Conservation (phyloP, 805 yeast species). For the Barnettozyma salicaria region DNA sequence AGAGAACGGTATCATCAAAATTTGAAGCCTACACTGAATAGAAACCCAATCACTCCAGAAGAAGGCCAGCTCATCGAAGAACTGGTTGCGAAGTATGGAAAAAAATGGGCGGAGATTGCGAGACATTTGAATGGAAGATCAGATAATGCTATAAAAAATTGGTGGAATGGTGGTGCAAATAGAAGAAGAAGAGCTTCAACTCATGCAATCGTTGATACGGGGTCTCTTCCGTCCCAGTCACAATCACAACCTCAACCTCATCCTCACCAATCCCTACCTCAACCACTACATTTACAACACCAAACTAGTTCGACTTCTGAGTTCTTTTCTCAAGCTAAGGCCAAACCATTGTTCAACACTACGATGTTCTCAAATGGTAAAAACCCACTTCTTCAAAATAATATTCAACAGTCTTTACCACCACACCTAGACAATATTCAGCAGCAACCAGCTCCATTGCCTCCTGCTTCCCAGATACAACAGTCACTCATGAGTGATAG, state of each 20-base stretch:
- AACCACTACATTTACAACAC: neutral
- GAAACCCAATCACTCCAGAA: slow-evolving; percentile 76
- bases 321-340: slow-evolving; percentile 5
- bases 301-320: slow-evolving; percentile 1
- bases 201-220: slow-evolving; percentile 20
- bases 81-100: slow-evolving; percentile 73
- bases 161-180: slow-evolving; percentile 97
- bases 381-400: neutral
- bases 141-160: slow-evolving; percentile 89
- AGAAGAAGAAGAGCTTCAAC: slow-evolving; percentile 56
- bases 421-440: slow-evolving; percentile 6
- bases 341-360: slow-evolving; percentile 16
- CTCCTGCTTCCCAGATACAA: neutral
- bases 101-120: slow-evolving; percentile 91
- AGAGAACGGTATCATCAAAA: slow-evolving; percentile 90
- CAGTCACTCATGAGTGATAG: no score
- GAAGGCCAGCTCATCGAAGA: slow-evolving; percentile 80
- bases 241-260: slow-evolving; percentile 8
- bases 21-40: slow-evolving; percentile 75
- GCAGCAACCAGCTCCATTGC: slow-evolving; percentile 8
- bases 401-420: slow-evolving; percentile 7
- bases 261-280: slow-evolving; percentile 4
- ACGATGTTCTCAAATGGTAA: slow-evolving; percentile 7
- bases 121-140: slow-evolving; percentile 80
- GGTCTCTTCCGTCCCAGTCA: slow-evolving; percentile 1